Base-by-base conservation (phyloP, 1,139 yeast species). In the Yarrowia galli region DNA sequence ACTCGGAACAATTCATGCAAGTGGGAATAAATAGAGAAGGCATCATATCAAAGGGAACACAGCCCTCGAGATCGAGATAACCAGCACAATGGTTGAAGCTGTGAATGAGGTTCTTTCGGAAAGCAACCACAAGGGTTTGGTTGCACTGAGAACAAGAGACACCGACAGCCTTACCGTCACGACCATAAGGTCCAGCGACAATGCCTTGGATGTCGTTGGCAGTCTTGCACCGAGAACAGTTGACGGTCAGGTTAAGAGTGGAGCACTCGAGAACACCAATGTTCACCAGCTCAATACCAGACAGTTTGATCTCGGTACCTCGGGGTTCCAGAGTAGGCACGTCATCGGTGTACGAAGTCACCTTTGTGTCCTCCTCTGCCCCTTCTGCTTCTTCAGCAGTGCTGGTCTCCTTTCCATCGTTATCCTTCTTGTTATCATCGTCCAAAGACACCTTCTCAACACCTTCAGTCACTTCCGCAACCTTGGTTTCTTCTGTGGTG, bases 171-270 rank as follows among this genome's bases (percentile, higher is more conserved):
- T 78, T 78, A 9, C 79, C 73, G 28, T 76, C 77, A 48, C 75
- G 72, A 2, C 79, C 81, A 70, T 77, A 79, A 16, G 79, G 79
- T 3, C 77, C 80, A 20, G 80, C 74, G n/a, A 72, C 73, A 36
- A 79, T 66, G 65, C 76, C 75, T 48, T 71, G 70, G 61, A 79
- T 68, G 54, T 79, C 81, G 61, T 77, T 78, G 36, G 71, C 70
- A 6, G 79, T 73, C 70, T 79, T 78, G 73, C 83, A 80, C 22
- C 81, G 74, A 22, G 72, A 74, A 69, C 83, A 80, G 48, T 74
- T 75, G 46, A 80, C 78, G 23, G 76, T 75, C 23, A 80, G 68
- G 56, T 77, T 77, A 58, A 81, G 72, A 16, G 76, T 69, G 28
- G 74, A 73, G 43, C 79, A 75, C 67, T 80, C 81, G 35, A 79